Evolutionary conservation across 2,329 filamentous ascomycete species (phyloP).

Genomic region (Celoporthe dispersa): DNA sequence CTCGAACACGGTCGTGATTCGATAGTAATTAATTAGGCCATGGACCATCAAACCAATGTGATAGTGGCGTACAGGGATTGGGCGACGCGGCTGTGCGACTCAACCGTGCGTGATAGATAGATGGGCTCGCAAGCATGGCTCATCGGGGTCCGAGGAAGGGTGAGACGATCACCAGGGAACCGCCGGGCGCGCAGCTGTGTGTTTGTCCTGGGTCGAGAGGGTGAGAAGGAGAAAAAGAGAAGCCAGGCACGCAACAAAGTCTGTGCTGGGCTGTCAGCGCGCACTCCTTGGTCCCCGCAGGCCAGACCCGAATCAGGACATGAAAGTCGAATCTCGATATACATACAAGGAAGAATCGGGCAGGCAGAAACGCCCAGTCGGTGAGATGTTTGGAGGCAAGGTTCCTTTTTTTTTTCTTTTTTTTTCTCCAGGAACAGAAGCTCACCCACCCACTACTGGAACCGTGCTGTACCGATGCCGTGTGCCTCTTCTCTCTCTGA

Average conservation of each 20-base stretch:
- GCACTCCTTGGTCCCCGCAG: background rate
- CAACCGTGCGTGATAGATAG: background rate
- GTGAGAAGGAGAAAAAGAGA: too few relatives aligned
- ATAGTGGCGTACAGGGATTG: background rate
- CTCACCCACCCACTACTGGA: background rate
- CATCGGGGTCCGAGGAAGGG: background rate
- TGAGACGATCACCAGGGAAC: background rate
- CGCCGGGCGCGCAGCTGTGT: too few relatives aligned
- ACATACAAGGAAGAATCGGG: background rate
- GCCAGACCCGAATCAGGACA: background rate
- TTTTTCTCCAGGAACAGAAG: background rate
- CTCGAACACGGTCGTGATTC: background rate
- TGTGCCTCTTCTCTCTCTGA: background rate
- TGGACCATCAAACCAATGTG: background rate
- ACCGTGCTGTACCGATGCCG: background rate
- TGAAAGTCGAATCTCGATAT: background rate
- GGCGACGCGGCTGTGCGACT: background rate
- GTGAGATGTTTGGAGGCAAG: background rate
- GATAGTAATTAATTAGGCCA: background rate
- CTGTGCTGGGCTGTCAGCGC: background rate
- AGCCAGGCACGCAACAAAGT: too few relatives aligned
- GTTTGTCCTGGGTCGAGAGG: too few relatives aligned
- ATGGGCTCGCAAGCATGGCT: background rate
- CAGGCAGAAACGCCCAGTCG: constrained; percentile 1
- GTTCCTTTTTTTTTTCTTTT: background rate